Evolutionary conservation across 2,329 filamentous ascomycete species (phyloP), one percentile per base, ranked within the genome.

Genomic region (Dothiorella sarmentorum): DNA sequence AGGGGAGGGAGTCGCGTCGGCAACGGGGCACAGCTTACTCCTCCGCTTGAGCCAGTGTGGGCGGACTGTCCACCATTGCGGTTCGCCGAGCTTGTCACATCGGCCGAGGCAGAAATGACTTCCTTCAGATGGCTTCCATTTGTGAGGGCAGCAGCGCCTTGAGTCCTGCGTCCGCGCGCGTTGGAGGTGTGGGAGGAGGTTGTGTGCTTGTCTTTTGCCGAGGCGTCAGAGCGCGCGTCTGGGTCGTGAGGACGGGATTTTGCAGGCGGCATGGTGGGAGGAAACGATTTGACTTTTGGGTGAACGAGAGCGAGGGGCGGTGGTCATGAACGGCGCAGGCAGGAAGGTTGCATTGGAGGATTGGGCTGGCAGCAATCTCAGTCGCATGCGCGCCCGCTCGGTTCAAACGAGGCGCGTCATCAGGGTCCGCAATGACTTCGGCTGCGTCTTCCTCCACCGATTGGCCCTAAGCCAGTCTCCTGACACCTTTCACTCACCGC

Each of bases 201-300:
- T 35, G 74, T 69, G 31, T 75, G 73, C 67, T 76, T 75, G 65
- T 78, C 76, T 66, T 76, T 74, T 53, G 72, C 69, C 22, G 57
- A 37, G 40, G 38, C 57, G 60, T 67, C 68, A 4, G 70, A 69
- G 49, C 68, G 65, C 26, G 69, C 65, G 64, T 79, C 76, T 60
- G 76, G 73, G 57, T 70, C 65, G 53, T 68, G 67, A 65, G 74
- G 59, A 57, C 63, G 61, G 52, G 69, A 66, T 45, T 65, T 65
- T 7, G 64, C 57, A 45, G 73, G 73, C 59, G 73, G 73, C 73
- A 76, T 76, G 55, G 22, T 45, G 31, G 27, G 26, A 22, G 22
- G 18, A n/a, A 29, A 22, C 4, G 11, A 29, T 13, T 11, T 11
- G 10, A 10, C 13, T 13, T 13, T 5, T 29, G 49, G 35, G 24